These are phyloP conservation scores for Striga hermonthica DNA, from an alignment of 305 asterid species.

Conservation along the genomic window DNA sequence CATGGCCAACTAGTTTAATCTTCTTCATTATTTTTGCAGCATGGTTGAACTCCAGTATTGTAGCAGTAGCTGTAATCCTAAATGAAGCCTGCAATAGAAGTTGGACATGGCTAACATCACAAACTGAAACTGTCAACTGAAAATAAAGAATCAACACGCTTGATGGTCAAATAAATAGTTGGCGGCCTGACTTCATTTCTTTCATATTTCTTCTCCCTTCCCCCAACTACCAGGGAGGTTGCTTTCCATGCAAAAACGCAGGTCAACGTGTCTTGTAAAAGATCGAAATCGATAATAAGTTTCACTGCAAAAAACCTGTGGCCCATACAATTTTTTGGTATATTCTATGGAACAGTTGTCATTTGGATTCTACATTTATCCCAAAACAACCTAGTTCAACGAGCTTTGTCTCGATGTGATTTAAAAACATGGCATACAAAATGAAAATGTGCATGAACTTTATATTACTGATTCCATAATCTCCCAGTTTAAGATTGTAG, in stretches of 20 bases:
- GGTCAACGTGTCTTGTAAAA: not conserved
- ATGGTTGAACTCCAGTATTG: constrained; percentile 90
- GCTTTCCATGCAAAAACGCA: not conserved
- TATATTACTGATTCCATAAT: not conserved
- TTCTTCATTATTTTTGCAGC: constrained; percentile 85
- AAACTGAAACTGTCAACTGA: constrained; percentile 11
- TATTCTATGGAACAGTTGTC: too few species aligned
- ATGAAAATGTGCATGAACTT: not conserved
- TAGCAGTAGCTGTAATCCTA: constrained; percentile 91
- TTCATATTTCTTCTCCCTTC: not conserved
- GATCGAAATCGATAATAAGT: not conserved
- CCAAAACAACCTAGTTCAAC: too few species aligned
- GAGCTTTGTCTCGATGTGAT: not conserved
- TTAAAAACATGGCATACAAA: not conserved
- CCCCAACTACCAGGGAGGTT: not conserved
- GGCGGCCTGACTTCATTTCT: not conserved
- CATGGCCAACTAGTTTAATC: constrained; percentile 85
- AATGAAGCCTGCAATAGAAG: constrained; percentile 61
- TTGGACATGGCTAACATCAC: constrained; percentile 13
- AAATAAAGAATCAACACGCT: constrained; percentile 3
- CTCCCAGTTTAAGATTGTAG: not conserved
- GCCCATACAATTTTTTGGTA: too few species aligned
- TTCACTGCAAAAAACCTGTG: not conserved
- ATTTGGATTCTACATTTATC: too few species aligned
- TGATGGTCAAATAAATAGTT: not conserved